Conservation (phyloP, 345 rosid genomes). For the Acer yangbiense region DNA sequence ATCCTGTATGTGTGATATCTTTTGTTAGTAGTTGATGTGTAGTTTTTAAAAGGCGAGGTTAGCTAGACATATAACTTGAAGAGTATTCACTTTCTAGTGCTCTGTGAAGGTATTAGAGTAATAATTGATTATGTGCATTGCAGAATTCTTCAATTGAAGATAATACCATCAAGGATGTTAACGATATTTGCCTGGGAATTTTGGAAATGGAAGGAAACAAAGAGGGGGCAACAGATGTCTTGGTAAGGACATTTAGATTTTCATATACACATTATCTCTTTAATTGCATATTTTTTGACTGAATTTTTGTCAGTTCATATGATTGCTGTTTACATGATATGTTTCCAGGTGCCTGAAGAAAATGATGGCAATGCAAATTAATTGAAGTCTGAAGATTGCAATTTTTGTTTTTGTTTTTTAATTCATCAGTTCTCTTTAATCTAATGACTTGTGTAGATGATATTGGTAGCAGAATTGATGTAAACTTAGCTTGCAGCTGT, state of each 20-base stretch:
- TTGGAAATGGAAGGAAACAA: not conserved
- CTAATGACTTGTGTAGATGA: not conserved
- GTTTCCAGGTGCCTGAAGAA: not conserved
- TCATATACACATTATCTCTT: not conserved
- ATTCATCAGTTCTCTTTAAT: not conserved
- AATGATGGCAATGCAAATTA: not conserved
- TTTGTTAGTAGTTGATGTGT: not conserved
- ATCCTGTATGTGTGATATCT: not conserved
- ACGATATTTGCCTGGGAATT: not conserved
- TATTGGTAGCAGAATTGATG: not conserved
- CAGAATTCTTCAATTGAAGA: slow-evolving; percentile 24
- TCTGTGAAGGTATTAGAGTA: not conserved
- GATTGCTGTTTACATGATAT: slow-evolving; percentile 6
- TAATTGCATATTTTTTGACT: not conserved
- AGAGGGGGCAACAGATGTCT: slow-evolving; percentile 15
- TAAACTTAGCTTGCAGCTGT: too few species aligned
- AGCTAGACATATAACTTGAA: not conserved
- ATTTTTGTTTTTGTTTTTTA: too few species aligned
- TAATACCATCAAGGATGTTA: not conserved
- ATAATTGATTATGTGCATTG: not conserved
- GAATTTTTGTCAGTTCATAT: not conserved
- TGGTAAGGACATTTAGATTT: slow-evolving; percentile 12
- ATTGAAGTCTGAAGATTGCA: not conserved
- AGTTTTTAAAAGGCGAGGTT: not conserved
- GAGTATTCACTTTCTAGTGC: not conserved